Evolutionary conservation across 495 filamentous ascomycete genomes (phyloP).

Genomic region (Glarea lozoyensis): DNA sequence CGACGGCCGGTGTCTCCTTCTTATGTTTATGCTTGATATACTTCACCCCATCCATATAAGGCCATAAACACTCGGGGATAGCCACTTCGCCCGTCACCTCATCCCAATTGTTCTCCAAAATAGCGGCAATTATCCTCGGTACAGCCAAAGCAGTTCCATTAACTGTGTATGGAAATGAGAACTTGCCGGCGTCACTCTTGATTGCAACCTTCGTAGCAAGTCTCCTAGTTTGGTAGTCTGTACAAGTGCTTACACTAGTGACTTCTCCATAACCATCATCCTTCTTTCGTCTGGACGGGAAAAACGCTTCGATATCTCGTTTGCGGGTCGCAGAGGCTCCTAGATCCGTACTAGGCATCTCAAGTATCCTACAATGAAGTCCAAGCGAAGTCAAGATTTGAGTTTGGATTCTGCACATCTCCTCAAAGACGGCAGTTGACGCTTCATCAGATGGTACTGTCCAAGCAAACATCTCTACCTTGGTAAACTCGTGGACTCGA

Average conservation of each 20-base stretch:
- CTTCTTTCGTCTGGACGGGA: constrained; percentile 66
- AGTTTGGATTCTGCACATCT: constrained; percentile 79
- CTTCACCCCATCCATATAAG: constrained; percentile 72
- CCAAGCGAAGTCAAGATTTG: constrained; percentile 66
- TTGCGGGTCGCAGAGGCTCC: constrained; percentile 83
- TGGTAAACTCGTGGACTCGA: constrained; percentile 98
- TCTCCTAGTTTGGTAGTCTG: constrained; percentile 85
- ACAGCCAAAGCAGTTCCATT: constrained; percentile 94
- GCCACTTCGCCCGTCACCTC: constrained; percentile 51
- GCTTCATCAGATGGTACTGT: constrained; percentile 37
- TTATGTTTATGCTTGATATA: constrained; percentile 42
- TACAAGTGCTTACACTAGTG: constrained; percentile 82
- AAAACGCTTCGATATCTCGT: constrained; percentile 86
- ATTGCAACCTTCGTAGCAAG: constrained; percentile 61
- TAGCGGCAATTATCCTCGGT: constrained; percentile 76
- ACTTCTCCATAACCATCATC: constrained; percentile 92
- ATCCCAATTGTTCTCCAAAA: constrained; percentile 92
- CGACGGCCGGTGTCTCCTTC: background rate
- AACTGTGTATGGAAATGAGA: constrained; percentile 68
- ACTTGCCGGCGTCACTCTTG: constrained; percentile 33
- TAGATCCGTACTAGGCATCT: constrained; percentile 85
- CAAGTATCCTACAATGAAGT: constrained; percentile 80
- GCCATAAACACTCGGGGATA: constrained; percentile 66
- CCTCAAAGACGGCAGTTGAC: constrained; percentile 57
- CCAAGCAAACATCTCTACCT: constrained; percentile 97